Percentiles rank a stretch among this genome's conserved stretches.
These are phyloP conservation scores for Saccharomyces hybrid DNA, from an alignment of 1,139 yeast species.

Conservation along the genomic window DNA sequence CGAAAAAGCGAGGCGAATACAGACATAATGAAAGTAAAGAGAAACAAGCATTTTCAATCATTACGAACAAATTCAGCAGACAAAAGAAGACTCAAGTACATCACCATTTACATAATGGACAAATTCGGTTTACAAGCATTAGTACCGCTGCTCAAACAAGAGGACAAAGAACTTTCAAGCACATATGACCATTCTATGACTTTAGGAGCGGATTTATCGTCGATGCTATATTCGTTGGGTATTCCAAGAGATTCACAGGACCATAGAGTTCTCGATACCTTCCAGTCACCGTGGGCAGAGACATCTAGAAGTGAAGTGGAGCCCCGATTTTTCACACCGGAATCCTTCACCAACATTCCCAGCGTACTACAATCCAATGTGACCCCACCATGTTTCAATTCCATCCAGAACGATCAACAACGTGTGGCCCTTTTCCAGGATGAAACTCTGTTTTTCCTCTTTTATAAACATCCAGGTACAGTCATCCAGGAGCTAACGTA, in stretches of 20 bases:
- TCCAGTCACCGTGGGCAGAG: constrained; percentile 93
- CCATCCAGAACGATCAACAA: constrained; percentile 48
- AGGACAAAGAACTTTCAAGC: constrained; percentile 18
- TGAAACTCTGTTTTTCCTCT: constrained; percentile 87
- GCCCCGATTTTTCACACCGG: constrained; percentile 51
- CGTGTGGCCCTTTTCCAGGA: constrained; percentile 76
- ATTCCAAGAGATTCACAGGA: constrained; percentile 22
- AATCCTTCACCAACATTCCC: constrained; percentile 36
- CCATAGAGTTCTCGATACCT: constrained; percentile 50
- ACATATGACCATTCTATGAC: constrained; percentile 42
- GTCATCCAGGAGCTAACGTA: constrained; percentile 92
- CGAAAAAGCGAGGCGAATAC: not conserved
- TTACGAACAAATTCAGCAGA: not conserved
- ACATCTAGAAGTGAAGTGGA: constrained; percentile 87
- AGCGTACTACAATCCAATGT: constrained; percentile 27
- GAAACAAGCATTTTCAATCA: not conserved
- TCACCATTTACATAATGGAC: constrained; percentile 32
- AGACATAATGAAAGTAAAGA: not conserved
- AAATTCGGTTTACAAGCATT: constrained; percentile 74
- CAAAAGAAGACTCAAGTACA: constrained; percentile 2
- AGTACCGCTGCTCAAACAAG: constrained; percentile 48
- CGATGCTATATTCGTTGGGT: constrained; percentile 49
- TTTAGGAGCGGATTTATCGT: constrained; percentile 74
- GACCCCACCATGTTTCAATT: constrained; percentile 31
- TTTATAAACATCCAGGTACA: constrained; percentile 90